A percentile compares a stretch with the other conserved stretches of the same genome.
Conservation (phyloP, 176 grass and related monocot species). For the Eragrostis curvula region DNA sequence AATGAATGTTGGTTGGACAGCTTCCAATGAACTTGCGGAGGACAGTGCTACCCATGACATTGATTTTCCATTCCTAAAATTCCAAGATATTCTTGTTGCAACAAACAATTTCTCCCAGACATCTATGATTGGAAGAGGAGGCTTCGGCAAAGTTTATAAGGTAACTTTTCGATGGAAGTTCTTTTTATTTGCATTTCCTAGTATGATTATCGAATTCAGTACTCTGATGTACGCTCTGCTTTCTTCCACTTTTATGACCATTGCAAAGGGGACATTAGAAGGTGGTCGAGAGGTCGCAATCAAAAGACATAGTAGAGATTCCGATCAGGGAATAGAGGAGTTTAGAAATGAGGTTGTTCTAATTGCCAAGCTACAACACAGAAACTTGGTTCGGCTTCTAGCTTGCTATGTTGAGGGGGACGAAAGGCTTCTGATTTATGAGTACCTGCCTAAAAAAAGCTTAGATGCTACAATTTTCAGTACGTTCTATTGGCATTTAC, state of each 20-base stretch:
- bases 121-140: slow-evolving; percentile 30
- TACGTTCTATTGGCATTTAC: not conserved
- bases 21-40: not conserved
- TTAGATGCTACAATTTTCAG: slow-evolving; percentile 23
- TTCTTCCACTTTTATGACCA: not conserved
- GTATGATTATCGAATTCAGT: not conserved
- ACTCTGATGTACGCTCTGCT: no score
- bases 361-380: slow-evolving; percentile 26
- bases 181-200: not conserved
- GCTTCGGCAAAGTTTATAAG: slow-evolving; percentile 51
- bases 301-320: slow-evolving; percentile 28
- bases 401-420: slow-evolving; percentile 22
- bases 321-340: slow-evolving; percentile 30
- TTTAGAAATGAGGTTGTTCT: slow-evolving; percentile 27
- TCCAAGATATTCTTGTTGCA: slow-evolving; percentile 24
- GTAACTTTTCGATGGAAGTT: not conserved
- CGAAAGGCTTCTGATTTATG: slow-evolving; percentile 36
- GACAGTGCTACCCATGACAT: not conserved
- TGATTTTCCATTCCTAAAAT: slow-evolving; percentile 40
- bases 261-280: slow-evolving; percentile 20
- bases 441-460: slow-evolving; percentile 25
- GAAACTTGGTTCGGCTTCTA: slow-evolving; percentile 32
- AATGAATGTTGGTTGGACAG: slow-evolving; percentile 24
- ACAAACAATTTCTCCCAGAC: slow-evolving; percentile 41
- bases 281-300: slow-evolving; percentile 17